Base-by-base conservation (phyloP, 83 land plant species). In the Picea abies region DNA sequence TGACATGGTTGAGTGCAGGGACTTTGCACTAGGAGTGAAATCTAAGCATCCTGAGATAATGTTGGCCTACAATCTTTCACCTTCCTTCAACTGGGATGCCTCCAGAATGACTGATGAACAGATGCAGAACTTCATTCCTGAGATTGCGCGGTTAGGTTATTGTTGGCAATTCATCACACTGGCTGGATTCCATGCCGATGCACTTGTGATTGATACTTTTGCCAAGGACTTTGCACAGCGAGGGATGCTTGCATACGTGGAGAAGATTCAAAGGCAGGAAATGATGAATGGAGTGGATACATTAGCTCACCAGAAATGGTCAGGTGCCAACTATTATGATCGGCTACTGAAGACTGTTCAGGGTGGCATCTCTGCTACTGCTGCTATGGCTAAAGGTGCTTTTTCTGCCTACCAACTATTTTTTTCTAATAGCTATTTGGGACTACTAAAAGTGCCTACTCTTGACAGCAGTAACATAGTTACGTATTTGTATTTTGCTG, bases 31-130 rank as follows among this genome's bases (percentile, higher is more conserved):
- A 67, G 95, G 97, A 56, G 89, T 96, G 67, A 87, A 84, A 63
- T 84, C 97, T 4, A 83, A 32, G 87, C 88, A 83, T 10, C 98
- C 98, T 2, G 94, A 94, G 82, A 78, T 63, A 7, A 96, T 94
- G 98, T 84, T 96, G 80, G 98, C 98, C 17, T 96, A 96, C 87
- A 96, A 96, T 70, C 86, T 92, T 11, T 96, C 98, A 1, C 98
- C 98, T 5, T 96, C 98, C 20, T 96, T 96, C 92, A 96, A 96
- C 86, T 96, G 98, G 98, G 97, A 96, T 84, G 97, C 97, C 22
- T 89, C 98, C 4, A 92, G 95, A n/a, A 91, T 94, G 97, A 90
- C 39, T 58, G 97, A 94, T 72, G 86, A 81, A 52, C 89, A 96
- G 85, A 91, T 94, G 96, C 82, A 64, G 84, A 91, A 86, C 71